A percentile compares a stretch with the other conserved stretches of the same genome.
Conservation (phyloP, 768 basidiomycete species). For the Termitomyces sp. region DNA sequence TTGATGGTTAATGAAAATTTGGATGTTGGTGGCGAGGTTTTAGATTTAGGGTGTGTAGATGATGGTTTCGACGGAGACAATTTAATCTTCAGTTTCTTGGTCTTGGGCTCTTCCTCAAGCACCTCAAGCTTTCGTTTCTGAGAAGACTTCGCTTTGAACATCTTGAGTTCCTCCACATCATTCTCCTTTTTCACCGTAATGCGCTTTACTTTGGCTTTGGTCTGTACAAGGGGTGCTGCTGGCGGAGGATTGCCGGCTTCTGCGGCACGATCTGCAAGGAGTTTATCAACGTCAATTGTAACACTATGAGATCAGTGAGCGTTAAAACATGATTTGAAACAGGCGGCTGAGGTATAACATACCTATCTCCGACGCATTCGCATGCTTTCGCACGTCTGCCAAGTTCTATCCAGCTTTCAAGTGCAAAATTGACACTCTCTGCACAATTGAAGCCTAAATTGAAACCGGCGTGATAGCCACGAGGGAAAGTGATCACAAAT, state of each 20-base stretch:
- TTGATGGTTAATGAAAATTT: constrained; percentile 60
- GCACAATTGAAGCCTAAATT: constrained; percentile 96
- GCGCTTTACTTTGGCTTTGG: constrained; percentile 15
- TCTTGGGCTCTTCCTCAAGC: constrained; percentile 27
- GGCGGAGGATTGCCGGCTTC: constrained; percentile 26
- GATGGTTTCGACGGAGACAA: constrained; percentile 21
- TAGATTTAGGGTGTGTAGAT: constrained; percentile 7
- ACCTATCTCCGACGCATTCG: constrained; percentile 73
- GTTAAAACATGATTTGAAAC: not conserved
- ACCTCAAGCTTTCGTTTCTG: constrained; percentile 37
- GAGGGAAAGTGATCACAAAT: constrained; percentile 92
- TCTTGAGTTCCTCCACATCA: constrained; percentile 17
- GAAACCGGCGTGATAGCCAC: constrained; percentile 96
- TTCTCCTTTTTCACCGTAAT: constrained; percentile 17
- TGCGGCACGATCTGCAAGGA: constrained; percentile 60
- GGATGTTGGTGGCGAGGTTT: constrained; percentile 8
- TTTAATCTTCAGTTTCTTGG: constrained; percentile 45
- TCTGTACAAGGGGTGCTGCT: not conserved
- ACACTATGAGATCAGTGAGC: constrained; percentile 47
- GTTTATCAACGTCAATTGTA: constrained; percentile 86
- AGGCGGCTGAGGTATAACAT: constrained; percentile 5
- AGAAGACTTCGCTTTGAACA: constrained; percentile 33
- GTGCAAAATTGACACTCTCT: constrained; percentile 94
- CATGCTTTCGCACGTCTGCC: constrained; percentile 78
- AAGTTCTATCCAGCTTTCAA: constrained; percentile 90